Percentiles rank a stretch among this genome's conserved stretches.
Evolutionary conservation across 768 basidiomycete genomes (phyloP).

Genomic region (Suillus bovinus): DNA sequence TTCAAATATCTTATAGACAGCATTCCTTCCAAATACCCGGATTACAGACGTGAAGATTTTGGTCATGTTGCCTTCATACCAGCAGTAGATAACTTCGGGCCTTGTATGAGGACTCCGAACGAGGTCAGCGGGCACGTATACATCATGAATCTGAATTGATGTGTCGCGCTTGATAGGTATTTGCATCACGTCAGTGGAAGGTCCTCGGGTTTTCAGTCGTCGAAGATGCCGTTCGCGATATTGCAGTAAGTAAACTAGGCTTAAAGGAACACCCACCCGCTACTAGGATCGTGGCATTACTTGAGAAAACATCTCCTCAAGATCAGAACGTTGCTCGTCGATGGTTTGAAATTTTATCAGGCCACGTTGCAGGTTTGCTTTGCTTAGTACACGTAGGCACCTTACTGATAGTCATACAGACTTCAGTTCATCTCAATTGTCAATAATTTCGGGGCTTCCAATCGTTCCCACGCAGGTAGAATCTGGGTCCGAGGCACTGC

Average conservation of each 20-base stretch:
- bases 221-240: conserved; percentile 49
- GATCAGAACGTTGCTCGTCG: conserved; percentile 52
- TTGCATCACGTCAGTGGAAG: conserved; percentile 64
- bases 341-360: conserved; percentile 71
- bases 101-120: conserved; percentile 57
- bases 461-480: conserved; percentile 64
- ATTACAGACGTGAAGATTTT: conserved; percentile 59
- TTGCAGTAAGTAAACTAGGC: conserved; percentile 63
- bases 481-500: conserved; percentile 31
- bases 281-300: conserved; percentile 53
- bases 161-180: conserved; percentile 51
- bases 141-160: neutral
- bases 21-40: conserved; percentile 54
- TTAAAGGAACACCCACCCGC: conserved; percentile 71
- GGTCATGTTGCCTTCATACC: conserved; percentile 76
- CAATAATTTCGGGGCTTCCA: conserved; percentile 51
- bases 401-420: conserved; percentile 38
- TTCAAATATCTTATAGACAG: conserved; percentile 85
- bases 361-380: conserved; percentile 56
- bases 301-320: conserved; percentile 61
- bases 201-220: conserved; percentile 76
- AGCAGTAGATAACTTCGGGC: conserved; percentile 53
- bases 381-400: neutral
- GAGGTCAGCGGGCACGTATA: conserved; percentile 47
- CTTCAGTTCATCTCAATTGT: conserved; percentile 57